Conservation (phyloP, 345 rosid genomes). For the Brassica rapa region DNA sequence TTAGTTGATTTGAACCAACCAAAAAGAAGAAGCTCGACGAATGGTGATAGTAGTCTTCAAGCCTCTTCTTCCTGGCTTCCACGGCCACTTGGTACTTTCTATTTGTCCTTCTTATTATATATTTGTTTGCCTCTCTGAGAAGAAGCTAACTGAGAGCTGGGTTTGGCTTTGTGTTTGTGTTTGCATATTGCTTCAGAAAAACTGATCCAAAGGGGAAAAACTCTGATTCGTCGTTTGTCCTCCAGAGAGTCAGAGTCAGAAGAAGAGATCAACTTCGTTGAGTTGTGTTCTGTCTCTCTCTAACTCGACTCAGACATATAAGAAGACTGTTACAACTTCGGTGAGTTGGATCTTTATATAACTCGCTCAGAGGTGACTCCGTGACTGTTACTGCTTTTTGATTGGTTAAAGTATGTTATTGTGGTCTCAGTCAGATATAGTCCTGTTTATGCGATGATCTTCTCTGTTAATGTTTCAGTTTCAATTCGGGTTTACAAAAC, state of each 20-base stretch:
- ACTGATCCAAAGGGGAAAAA: background rate
- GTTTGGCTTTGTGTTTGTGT: background rate
- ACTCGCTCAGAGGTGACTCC: background rate
- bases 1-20: background rate
- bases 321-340: background rate
- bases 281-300: background rate
- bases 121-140: background rate
- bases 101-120: too few species aligned
- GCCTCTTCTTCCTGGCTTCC: background rate
- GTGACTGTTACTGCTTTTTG: background rate
- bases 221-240: background rate
- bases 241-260: background rate
- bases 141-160: background rate
- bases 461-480: background rate
- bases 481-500: background rate
- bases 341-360: background rate
- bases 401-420: background rate
- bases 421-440: background rate
- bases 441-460: background rate
- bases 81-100: background rate
- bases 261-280: background rate
- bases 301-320: background rate
- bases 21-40: too few species aligned
- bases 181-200: background rate
- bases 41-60: background rate